A percentile compares a stretch with the other conserved stretches of the same genome.
Evolutionary conservation across 345 rosid species (phyloP).

Genomic region (Ricinus communis): DNA sequence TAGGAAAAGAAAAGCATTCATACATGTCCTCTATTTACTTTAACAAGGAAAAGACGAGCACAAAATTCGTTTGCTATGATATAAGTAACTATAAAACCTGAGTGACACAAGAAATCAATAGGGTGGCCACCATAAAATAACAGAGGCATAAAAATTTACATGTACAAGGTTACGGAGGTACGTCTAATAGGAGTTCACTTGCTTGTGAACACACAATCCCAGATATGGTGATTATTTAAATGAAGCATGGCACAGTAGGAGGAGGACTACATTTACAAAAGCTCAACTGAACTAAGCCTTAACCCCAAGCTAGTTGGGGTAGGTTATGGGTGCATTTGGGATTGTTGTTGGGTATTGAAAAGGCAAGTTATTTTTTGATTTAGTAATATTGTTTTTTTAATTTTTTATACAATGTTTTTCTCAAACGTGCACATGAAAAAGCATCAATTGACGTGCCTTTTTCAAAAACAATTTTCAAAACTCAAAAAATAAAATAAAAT

Average conservation of each 20-base stretch:
- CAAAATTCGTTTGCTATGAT: constrained; percentile 13
- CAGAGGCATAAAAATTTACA: not conserved
- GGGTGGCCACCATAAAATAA: too few species aligned
- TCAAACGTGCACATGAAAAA: too few species aligned
- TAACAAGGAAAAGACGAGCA: constrained; percentile 5
- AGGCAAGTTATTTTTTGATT: too few species aligned
- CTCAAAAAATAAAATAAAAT: too few species aligned
- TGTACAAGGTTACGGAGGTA: not conserved
- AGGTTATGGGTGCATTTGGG: too few species aligned
- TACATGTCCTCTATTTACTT: not conserved
- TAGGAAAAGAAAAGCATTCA: not conserved
- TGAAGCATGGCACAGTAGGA: not conserved
- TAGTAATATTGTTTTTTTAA: too few species aligned
- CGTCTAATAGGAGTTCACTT: not conserved
- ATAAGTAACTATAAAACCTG: constrained; percentile 7
- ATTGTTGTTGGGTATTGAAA: too few species aligned
- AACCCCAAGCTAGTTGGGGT: too few species aligned
- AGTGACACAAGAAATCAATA: not conserved
- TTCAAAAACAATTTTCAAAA: too few species aligned
- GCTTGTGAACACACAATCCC: not conserved
- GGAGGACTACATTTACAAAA: not conserved
- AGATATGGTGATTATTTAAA: not conserved
- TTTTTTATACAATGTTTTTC: too few species aligned
- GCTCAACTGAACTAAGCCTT: not conserved
- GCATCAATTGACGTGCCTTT: too few species aligned